A percentile compares a stretch with the other conserved stretches of the same genome.
Conservation (phyloP, 2,329 filamentous ascomycete genomes). For the Chlorencoelia australis region DNA sequence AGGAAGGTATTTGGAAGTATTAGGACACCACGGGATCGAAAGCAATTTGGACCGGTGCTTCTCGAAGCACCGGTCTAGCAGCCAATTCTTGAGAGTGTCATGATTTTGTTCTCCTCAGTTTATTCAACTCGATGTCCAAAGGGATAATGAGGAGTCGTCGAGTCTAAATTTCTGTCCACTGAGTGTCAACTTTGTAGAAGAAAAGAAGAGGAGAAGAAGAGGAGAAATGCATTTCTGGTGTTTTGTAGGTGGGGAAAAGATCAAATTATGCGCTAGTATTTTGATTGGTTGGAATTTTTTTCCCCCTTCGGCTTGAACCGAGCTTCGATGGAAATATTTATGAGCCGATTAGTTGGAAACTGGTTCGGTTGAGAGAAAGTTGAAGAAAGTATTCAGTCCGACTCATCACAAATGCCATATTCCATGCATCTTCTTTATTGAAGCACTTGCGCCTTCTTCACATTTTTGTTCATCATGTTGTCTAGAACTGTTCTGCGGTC, state of each 20-base stretch:
- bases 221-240: background rate
- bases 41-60: conserved; percentile 18
- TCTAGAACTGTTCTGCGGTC: conserved; percentile 22
- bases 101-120: conserved; percentile 40
- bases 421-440: conserved; percentile 23
- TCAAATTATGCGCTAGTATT: too few relatives aligned
- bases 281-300: too few relatives aligned
- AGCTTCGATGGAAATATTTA: background rate
- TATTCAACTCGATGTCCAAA: conserved; percentile 46
- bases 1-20: conserved; percentile 15
- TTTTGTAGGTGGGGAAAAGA: conserved; percentile 5
- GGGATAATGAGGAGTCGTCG: conserved; percentile 32
- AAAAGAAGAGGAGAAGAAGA: conserved; percentile 23
- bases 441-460: conserved; percentile 14
- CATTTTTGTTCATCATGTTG: conserved; percentile 22
- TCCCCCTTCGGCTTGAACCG: too few relatives aligned
- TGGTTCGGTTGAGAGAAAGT: background rate
- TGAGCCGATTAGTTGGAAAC: background rate
- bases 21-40: conserved; percentile 27
- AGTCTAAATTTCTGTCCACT: conserved; percentile 47
- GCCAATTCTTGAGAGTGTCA: conserved; percentile 29
- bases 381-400: background rate
- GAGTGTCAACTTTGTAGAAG: conserved; percentile 45
- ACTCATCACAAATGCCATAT: conserved; percentile 5
- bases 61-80: conserved; percentile 22